Percentiles rank a stretch among this genome's conserved stretches.
Conservation (phyloP, 2,329 filamentous ascomycete species). For the Hypoxylon sp. region DNA sequence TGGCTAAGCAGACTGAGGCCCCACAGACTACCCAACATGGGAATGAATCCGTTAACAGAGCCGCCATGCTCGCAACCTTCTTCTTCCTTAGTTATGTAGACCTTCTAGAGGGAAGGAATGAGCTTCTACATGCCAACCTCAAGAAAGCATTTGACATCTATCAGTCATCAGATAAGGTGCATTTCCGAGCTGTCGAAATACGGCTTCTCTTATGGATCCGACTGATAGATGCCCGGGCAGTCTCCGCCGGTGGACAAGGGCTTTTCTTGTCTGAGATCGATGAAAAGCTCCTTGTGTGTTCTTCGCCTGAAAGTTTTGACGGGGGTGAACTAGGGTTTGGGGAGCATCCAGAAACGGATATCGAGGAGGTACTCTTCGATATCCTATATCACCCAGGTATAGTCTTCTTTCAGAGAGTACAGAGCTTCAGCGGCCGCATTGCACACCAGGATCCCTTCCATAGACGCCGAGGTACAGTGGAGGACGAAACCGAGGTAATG, state of each 20-base stretch:
- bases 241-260: slow-evolving; percentile 70
- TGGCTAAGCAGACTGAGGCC: slow-evolving; percentile 47
- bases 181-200: slow-evolving; percentile 60
- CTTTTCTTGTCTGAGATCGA: slow-evolving; percentile 66
- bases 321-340: slow-evolving; percentile 49
- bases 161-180: slow-evolving; percentile 58
- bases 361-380: slow-evolving; percentile 68
- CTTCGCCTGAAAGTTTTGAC: slow-evolving; percentile 60
- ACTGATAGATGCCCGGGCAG: slow-evolving; percentile 68
- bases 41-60: slow-evolving; percentile 28
- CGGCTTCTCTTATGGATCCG: slow-evolving; percentile 69
- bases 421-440: slow-evolving; percentile 60
- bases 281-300: slow-evolving; percentile 62
- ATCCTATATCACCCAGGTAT: slow-evolving; percentile 69
- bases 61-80: slow-evolving; percentile 62
- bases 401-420: slow-evolving; percentile 71
- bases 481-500: slow-evolving; percentile 73
- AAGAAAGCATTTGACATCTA: slow-evolving; percentile 66
- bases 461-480: slow-evolving; percentile 68
- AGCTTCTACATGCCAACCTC: slow-evolving; percentile 65
- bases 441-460: slow-evolving; percentile 71
- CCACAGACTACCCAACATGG: slow-evolving; percentile 48
- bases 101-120: slow-evolving; percentile 61
- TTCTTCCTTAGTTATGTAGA: slow-evolving; percentile 71
- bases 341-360: slow-evolving; percentile 55